Evolutionary conservation across 208 protist genomes (phyloP), one percentile per base, ranked within the genome.

Genomic region (Herpetomonas muscarum): DNA sequence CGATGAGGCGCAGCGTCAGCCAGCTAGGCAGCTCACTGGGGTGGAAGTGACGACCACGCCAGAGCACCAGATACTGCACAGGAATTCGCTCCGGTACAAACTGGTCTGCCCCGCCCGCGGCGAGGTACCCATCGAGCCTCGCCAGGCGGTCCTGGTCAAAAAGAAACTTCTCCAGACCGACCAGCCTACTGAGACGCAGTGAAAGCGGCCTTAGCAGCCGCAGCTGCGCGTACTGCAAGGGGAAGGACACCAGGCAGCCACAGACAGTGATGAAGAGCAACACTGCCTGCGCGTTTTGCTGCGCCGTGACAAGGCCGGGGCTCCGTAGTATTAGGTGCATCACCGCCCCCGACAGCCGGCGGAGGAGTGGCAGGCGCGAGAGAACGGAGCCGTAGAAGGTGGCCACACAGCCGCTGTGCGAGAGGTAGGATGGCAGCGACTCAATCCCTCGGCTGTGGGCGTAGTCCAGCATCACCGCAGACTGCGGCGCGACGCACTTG

Each of bases 111-210:
- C 57, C 67, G 45, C 46, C 42, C 5, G 29, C 28, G 36, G 36
- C 42, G 19, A 80, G 60, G 54, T 63, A 70, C 22, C 15, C 6
- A 36, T 70, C 67, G 25, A 79, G 34, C 31, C 67, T 52, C 24
- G 22, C 37, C 12, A 64, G n/a, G 25, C 73, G 72, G 15, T 83
- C 75, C 29, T 32, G 36, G 41, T 87, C 78, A 53, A 92, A 88
- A 28, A 92, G 67, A 65, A 81, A 92, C 19, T 61, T 55, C 52
- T 85, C 85, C 67, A 92, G 64, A 26, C 58, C 47, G 29, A 85
- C 59, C 25, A 86, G 51, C 46, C 58, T n/a, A 6, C 64, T 39
- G 67, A 73, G 15, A 87, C 29, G 54, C 67, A 87, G 36, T 56
- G 59, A 4, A 22, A 81, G 25, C 1, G 71, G 72, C 21, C 64